Evolutionary conservation across 1,284 basidiomycete genomes (phyloP), one percentile per base, ranked within the genome.

Genomic region (Trichosporon coremiiforme): DNA sequence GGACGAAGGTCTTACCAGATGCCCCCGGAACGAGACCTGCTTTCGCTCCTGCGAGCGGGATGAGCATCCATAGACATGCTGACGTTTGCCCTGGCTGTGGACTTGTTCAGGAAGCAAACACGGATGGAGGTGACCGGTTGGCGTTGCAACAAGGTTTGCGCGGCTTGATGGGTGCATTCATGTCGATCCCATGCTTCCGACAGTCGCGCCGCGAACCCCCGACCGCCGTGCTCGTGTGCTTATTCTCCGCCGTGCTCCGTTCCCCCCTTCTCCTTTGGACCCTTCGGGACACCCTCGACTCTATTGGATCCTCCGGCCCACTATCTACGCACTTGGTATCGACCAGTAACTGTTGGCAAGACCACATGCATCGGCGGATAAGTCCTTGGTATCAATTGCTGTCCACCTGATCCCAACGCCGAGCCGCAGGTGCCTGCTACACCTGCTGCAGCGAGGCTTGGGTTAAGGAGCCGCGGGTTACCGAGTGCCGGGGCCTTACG

Each of bases 401-500:
- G 50, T 53, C 50, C 50, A 53, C 50, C 50, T 53, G 50, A 53
- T 53, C 50, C 20, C 9, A 17, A 17, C 50, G 20, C 9, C 41
- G 22, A 22, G 50, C 50, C 50, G 20, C 50, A 25, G 20, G 50
- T 53, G 50, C 50, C 50, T 53, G 50, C 50, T 25, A 53, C 50
- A 20, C 50, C 22, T 53, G 50, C 50, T 53, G 20, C 22, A 25
- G 10, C 10, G 9, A 53, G 50, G 9, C 50, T 53, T 53, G 50
- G 22, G 50, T 53, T 53, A 20, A 53, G 50, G 50, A 53, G 50
- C 50, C 50, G 50, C 50, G n/a, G 50, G 50, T 20, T 38, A 38
- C 17, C 45, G 45, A n/a, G 45, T 53, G 50, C 50, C 50, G 50
- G 50, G 50, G 50, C 50, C 50, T 53, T n/a, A 9, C 50, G 50